A percentile compares a stretch with the other conserved stretches of the same genome.
These are phyloP conservation scores for Ceratocystis harringtonii DNA, from an alignment of 2,329 filamentous ascomycete genomes.

Conservation along the genomic window DNA sequence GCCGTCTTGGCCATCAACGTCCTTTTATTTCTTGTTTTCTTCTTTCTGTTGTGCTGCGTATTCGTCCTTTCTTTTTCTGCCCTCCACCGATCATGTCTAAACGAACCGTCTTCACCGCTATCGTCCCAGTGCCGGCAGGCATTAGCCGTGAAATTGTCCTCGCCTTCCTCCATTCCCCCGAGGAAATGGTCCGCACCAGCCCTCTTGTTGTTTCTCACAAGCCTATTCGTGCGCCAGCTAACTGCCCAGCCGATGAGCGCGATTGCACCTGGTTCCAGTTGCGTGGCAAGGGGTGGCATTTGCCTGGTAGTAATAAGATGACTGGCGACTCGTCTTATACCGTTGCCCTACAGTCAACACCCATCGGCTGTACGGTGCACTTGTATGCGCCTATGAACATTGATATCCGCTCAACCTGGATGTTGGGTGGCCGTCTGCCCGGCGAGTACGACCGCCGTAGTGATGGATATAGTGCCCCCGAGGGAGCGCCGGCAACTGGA, in stretches of 20 bases:
- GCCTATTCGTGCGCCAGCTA: slow-evolving; percentile 49
- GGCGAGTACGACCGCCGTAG: slow-evolving; percentile 51
- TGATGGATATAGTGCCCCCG: slow-evolving; percentile 46
- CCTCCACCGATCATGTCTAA: slow-evolving; percentile 43
- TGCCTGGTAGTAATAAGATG: slow-evolving; percentile 41
- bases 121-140: slow-evolving; percentile 58
- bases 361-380: slow-evolving; percentile 63
- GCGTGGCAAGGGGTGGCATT: slow-evolving; percentile 61
- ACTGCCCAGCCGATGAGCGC: slow-evolving; percentile 52
- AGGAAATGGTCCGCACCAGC: slow-evolving; percentile 77
- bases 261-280: slow-evolving; percentile 63
- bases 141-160: slow-evolving; percentile 57
- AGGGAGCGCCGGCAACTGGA: slow-evolving; percentile 42
- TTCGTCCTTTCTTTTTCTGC: not conserved
- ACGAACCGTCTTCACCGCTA: slow-evolving; percentile 56
- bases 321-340: slow-evolving; percentile 58
- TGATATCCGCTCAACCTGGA: slow-evolving; percentile 67
- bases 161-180: slow-evolving; percentile 60
- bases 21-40: not conserved
- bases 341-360: slow-evolving; percentile 62
- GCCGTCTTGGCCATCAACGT: not conserved
- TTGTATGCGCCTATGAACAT: slow-evolving; percentile 70
- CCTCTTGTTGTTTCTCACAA: slow-evolving; percentile 62
- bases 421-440: slow-evolving; percentile 53
- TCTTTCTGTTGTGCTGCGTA: not conserved